phyloP scores from a whole-genome alignment of 305 asterid species.

The Fraxinus latifolia region DNA sequence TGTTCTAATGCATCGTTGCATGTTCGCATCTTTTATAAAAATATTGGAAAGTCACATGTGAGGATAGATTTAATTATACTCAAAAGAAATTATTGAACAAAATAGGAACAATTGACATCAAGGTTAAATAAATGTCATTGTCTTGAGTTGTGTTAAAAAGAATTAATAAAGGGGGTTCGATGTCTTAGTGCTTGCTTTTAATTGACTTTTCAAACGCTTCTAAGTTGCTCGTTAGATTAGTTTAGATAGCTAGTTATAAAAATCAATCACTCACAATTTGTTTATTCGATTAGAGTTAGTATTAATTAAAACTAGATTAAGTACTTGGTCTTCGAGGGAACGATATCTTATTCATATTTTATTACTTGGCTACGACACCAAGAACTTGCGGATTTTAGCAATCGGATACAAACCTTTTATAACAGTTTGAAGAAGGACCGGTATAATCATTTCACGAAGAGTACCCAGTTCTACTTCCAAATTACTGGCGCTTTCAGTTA shows the following conservation, averaged over 20 bases:
- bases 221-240: neutral
- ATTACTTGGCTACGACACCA: neutral
- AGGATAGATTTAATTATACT: neutral
- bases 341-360: neutral
- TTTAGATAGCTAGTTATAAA: neutral
- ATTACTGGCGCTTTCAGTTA: slow-evolving; percentile 38
- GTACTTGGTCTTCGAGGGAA: neutral
- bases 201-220: neutral
- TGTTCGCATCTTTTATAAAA: neutral
- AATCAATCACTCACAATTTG: neutral
- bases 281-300: neutral
- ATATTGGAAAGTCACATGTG: neutral
- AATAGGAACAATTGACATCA: neutral
- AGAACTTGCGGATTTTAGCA: neutral
- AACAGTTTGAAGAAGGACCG: slow-evolving; percentile 65
- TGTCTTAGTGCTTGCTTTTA: neutral
- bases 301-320: neutral
- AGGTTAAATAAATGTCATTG: neutral
- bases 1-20: neutral
- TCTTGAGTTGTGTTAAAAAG: neutral
- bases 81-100: neutral
- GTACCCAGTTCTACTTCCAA: slow-evolving; percentile 40
- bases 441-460: slow-evolving; percentile 68
- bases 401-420: slow-evolving; percentile 60
- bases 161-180: neutral